Base-by-base conservation (phyloP, 164 flowering plant genomes). In the Cinnamomum micranthum region DNA sequence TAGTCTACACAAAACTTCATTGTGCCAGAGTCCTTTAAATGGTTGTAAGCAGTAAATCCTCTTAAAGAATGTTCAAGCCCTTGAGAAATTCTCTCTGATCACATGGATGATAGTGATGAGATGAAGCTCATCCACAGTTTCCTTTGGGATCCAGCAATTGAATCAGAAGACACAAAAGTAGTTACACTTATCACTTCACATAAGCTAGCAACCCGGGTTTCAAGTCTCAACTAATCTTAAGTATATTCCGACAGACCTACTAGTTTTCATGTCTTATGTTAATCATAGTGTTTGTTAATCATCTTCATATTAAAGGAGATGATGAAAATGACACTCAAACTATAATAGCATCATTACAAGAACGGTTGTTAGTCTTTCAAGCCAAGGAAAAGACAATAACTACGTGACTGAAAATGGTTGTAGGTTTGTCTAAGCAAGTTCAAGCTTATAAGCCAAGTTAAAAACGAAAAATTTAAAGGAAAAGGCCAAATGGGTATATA, bases 71-170 rank as follows among this genome's bases (percentile, higher is more conserved):
- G 47, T 55, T 19, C 66, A 25, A 52, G 27, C 62, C 41, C 47
- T 55, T 6, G 1, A n/a, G 25, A 60, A n/a, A 59, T 28, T 35
- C 33, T 64, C 74, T 72, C 52, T 72, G n/a, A n/a, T n/a, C 41
- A 20, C n/a, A 22, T 59, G 51, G 22, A 62, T 58, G 74, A 72
- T 60, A n/a, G 24, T 72, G 74, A 72, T 72, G 67, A n/a, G 55
- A 9, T 55, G 58, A 2, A 17, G 72, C 52, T 27, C 55, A 11
- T 52, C 65, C 17, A n/a, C 59, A 6, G 50, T n/a, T 60, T 60
- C 65, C 74, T 60, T 72, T 11, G 50, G 24, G 25, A 52, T 50
- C 73, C 65, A 71, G 22, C 64, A 71, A 71, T 20, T 60, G 17
- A 60, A 72, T 58, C 63, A 59, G 64, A 55, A 55, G 23, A 59